Percentiles rank a stretch among this genome's conserved stretches.
These are phyloP conservation scores for Epichloe scottii DNA, from an alignment of 2,329 filamentous ascomycete species.

Conservation along the genomic window DNA sequence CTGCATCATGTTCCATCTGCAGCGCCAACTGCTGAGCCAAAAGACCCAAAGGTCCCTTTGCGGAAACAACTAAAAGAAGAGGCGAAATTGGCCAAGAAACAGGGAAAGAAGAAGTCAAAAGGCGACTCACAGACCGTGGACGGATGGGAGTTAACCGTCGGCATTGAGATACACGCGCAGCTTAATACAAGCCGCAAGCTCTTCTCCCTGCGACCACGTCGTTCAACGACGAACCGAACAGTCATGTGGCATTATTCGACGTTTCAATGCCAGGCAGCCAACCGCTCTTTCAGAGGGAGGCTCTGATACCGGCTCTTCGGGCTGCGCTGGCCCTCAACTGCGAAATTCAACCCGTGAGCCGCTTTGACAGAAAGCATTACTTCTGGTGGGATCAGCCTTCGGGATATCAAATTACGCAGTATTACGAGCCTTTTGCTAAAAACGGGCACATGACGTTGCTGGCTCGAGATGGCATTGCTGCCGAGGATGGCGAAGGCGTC, in stretches of 20 bases:
- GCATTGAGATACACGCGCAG: constrained; percentile 95
- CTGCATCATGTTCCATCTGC: neutral
- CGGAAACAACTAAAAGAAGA: constrained; percentile 64
- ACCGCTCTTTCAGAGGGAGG: constrained; percentile 71
- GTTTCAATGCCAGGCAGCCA: constrained; percentile 80
- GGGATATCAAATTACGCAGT: constrained; percentile 96
- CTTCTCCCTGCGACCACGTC: constrained; percentile 65
- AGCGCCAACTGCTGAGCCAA: constrained; percentile 10
- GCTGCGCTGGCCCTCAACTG: constrained; percentile 79
- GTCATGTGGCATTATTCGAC: constrained; percentile 82
- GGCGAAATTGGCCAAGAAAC: constrained; percentile 57
- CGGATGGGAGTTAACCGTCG: constrained; percentile 87
- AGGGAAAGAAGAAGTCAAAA: constrained; percentile 37
- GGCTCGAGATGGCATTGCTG: constrained; percentile 65
- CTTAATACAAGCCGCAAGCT: constrained; percentile 81
- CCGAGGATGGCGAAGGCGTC: constrained; percentile 58
- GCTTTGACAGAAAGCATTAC: constrained; percentile 95
- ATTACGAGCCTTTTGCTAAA: constrained; percentile 61
- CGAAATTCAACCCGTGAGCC: constrained; percentile 60
- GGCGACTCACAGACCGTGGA: constrained; percentile 37
- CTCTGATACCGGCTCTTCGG: constrained; percentile 77
- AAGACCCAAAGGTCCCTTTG: constrained; percentile 33
- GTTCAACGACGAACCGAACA: constrained; percentile 61
- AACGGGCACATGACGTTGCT: constrained; percentile 62
- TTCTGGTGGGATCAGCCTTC: constrained; percentile 97